Evolutionary conservation across 1,284 basidiomycete genomes (phyloP), one percentile per base, ranked within the genome.

Genomic region (Heterobasidion irregulare): DNA sequence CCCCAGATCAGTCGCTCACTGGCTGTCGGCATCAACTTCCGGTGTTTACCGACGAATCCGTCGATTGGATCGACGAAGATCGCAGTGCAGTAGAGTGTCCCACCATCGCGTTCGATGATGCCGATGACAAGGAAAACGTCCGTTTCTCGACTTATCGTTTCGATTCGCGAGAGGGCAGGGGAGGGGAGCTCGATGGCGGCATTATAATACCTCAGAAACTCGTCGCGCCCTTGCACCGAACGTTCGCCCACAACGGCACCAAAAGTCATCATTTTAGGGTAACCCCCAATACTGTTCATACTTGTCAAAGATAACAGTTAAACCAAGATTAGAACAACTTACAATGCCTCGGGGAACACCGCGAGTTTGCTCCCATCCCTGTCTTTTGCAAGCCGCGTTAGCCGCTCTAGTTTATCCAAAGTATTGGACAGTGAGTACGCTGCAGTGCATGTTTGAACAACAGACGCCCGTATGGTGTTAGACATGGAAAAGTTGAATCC

Each of bases 331-430:
- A 15, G 57, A 53, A 47, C 56, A 55, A 74, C 80, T 64, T 68
- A 86, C 75, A 86, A 88, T 16, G 84, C 87, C 65, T 90, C 86
- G 2, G 86, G 87, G 62, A 90, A 85, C 13, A 89, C 82, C 32
- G 77, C 82, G 2, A 89, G 65, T 61, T 83, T 76, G 0, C 78
- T 71, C 3, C 71, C 71, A 58, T 80, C 78, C 47, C 77, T 70
- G 41, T 78, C 72, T 57, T 75, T 77, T 6, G 82, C 82, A 7
- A 79, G 64, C 16, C 66, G 73, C 12, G 77, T 75, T 10, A 82
- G 70, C 8, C 63, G 65, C 55, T 82, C 77, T 6, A 86, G 74
- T 64, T 84, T 87, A 52, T 75, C 66, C 19, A 87, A 69, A 0
- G 83, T 84, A 34, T 75, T 73, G 4, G 69, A 55, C 9, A 86